Evolutionary conservation across 2,329 filamentous ascomycete species (phyloP).

Genomic region (Exophiala spinifera): DNA sequence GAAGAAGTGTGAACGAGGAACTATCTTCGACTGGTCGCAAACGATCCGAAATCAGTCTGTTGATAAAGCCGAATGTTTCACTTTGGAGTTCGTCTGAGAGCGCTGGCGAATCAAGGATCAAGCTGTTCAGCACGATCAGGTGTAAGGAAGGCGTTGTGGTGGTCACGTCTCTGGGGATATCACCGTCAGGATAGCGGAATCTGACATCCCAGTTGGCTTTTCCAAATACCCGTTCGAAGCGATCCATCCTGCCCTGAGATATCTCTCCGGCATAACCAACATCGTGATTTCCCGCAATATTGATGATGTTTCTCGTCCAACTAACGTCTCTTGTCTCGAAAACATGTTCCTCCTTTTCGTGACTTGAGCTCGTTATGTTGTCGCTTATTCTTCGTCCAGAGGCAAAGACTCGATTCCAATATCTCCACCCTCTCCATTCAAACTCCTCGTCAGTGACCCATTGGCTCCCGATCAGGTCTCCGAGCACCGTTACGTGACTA

Average conservation of each 20-base stretch:
- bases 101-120: slow-evolving; percentile 88
- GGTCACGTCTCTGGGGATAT: slow-evolving; percentile 1
- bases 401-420: slow-evolving; percentile 77
- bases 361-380: slow-evolving; percentile 36
- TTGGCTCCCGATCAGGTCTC: slow-evolving; percentile 89
- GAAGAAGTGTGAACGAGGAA: slow-evolving; percentile 71
- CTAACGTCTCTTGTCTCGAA: slow-evolving; percentile 43
- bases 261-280: slow-evolving; percentile 94
- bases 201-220: slow-evolving; percentile 86
- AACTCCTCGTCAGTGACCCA: slow-evolving; percentile 92
- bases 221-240: slow-evolving; percentile 84
- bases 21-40: slow-evolving; percentile 59
- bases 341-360: slow-evolving; percentile 43
- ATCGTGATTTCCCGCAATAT: slow-evolving; percentile 92
- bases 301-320: slow-evolving; percentile 79
- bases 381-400: slow-evolving; percentile 61
- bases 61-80: slow-evolving; percentile 71
- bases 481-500: slow-evolving; percentile 83
- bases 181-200: slow-evolving; percentile 55
- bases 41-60: slow-evolving; percentile 57
- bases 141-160: slow-evolving; percentile 60
- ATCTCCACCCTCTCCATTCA: slow-evolving; percentile 65
- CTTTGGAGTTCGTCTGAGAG: slow-evolving; percentile 64
- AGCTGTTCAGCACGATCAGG: slow-evolving; percentile 81
- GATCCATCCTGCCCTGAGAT: slow-evolving; percentile 66